Base-by-base conservation (phyloP, 1,284 basidiomycete genomes). In the Leccinum pachyderme region DNA sequence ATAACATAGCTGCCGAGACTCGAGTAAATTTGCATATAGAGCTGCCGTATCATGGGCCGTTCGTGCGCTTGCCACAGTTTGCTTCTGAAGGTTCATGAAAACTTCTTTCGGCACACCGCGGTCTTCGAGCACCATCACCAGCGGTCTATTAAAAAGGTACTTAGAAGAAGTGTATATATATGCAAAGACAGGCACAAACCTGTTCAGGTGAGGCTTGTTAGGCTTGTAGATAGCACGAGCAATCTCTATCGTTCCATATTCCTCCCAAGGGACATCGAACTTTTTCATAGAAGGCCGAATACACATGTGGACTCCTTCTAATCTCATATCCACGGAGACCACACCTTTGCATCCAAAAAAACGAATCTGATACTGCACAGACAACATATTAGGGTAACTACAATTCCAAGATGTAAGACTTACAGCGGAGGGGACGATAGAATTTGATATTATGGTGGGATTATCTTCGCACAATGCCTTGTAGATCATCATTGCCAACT, bases 331-430 rank as follows among this genome's bases (percentile, higher is more conserved):
- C 15, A 91, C 76, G 22, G 75, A 78, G 0, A 92, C 83, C 51
- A 92, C 82, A 1, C 89, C 89, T 69, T 91, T 91, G 68, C 79
- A 89, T 51, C 89, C 89, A 27, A 90, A 69, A 64, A 91, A 86
- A 47, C 89, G 82, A 47, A 92, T 87, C 72, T 88, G 87, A 66
- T 84, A 89, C 81, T 87, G 52, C 29, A 52, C 29, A 18, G 25
- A 29, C 49, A 44, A 52, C 49, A 11, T 25, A 50, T 50, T 12
- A 56, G 47, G 3, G 29, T 7, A 24, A 47, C 18, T 25, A 46
- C 2, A 24, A 37, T 22, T 29, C 31, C 9, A 39, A 22, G 31
- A 11, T 7, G 18, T 7, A 39, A 6, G 43, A 76, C 81, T 72
- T 59, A 87, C 86, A 5, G 81, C 84, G 52, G 79, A 81, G n/a